phyloP scores from a whole-genome alignment of 805 yeast species.

The Scheffersomyces stipitis region DNA sequence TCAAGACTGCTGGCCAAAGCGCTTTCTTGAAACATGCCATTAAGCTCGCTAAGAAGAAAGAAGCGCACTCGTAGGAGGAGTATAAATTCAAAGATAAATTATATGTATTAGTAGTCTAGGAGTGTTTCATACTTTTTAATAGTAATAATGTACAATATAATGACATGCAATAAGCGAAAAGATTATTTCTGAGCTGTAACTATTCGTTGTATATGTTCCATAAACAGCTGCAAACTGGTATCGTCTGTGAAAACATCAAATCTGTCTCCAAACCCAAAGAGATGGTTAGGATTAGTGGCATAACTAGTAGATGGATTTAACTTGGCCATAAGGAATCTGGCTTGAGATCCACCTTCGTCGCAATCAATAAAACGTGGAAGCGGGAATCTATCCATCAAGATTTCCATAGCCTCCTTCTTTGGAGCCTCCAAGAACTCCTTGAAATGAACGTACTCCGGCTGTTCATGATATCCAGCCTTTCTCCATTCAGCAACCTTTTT shows the following conservation, averaged over 20 bases:
- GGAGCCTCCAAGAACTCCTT: constrained; percentile 61
- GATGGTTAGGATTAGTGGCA: constrained; percentile 35
- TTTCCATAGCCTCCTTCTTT: constrained; percentile 62
- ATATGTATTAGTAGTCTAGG: not conserved
- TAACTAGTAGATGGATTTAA: constrained; percentile 66
- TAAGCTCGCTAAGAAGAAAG: constrained; percentile 12
- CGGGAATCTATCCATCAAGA: constrained; percentile 66
- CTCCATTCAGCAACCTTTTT: constrained; percentile 66
- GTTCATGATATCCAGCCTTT: constrained; percentile 60
- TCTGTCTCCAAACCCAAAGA: constrained; percentile 22
- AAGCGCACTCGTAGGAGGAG: too few species aligned
- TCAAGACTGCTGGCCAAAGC: constrained; percentile 10
- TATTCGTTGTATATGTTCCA: constrained; percentile 51
- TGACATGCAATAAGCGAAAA: not conserved
- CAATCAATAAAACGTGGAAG: constrained; percentile 71
- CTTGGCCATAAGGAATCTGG: constrained; percentile 68
- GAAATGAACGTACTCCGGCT: constrained; percentile 58
- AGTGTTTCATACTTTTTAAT: not conserved
- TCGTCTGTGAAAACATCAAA: constrained; percentile 56
- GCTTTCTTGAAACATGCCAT: constrained; percentile 13
- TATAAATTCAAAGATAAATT: not conserved
- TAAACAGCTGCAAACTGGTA: constrained; percentile 53
- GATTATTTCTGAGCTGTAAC: constrained; percentile 16
- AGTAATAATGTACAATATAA: not conserved
- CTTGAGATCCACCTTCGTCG: constrained; percentile 76